Conservation (phyloP, 2,329 filamentous ascomycete genomes). For the Ploettnerulaceae sp. region DNA sequence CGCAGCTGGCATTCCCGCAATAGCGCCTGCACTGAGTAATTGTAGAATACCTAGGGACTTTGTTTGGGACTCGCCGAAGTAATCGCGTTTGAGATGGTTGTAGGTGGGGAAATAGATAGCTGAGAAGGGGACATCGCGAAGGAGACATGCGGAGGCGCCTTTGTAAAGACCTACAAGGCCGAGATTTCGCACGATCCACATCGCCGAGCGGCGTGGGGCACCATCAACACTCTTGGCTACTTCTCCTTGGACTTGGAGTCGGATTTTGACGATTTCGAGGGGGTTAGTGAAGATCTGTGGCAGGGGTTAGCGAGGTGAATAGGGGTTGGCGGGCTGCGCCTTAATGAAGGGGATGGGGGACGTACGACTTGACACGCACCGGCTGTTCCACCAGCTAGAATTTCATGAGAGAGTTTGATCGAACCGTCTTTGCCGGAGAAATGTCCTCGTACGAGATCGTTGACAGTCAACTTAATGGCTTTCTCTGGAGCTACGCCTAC, state of each 20-base stretch:
- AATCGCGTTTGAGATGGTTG: conserved; percentile 86
- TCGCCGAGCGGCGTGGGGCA: conserved; percentile 80
- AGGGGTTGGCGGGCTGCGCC: not conserved
- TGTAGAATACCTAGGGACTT: conserved; percentile 89
- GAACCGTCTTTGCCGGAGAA: conserved; percentile 70
- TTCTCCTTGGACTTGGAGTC: conserved; percentile 94
- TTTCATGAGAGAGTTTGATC: conserved; percentile 67
- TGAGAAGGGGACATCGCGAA: conserved; percentile 96
- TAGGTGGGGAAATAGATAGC: conserved; percentile 99
- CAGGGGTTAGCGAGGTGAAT: conserved; percentile 11
- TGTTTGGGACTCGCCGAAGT: conserved; percentile 82
- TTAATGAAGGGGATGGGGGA: conserved; percentile 29
- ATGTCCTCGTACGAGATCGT: conserved; percentile 78
- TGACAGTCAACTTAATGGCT: conserved; percentile 98
- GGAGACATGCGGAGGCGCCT: conserved; percentile 86
- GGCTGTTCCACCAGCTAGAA: conserved; percentile 82
- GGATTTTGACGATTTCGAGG: conserved; percentile 98
- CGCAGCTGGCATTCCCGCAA: conserved; percentile 84
- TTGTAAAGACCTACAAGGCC: conserved; percentile 95
- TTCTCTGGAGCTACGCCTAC: conserved; percentile 99
- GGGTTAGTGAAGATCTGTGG: conserved; percentile 89
- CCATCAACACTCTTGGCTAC: conserved; percentile 82
- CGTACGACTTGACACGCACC: conserved; percentile 94
- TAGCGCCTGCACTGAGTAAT: conserved; percentile 89
- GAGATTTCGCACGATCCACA: conserved; percentile 96